Evolutionary conservation across 2,329 filamentous ascomycete genomes (phyloP).

Genomic region (Tolypocladium pustulatum): DNA sequence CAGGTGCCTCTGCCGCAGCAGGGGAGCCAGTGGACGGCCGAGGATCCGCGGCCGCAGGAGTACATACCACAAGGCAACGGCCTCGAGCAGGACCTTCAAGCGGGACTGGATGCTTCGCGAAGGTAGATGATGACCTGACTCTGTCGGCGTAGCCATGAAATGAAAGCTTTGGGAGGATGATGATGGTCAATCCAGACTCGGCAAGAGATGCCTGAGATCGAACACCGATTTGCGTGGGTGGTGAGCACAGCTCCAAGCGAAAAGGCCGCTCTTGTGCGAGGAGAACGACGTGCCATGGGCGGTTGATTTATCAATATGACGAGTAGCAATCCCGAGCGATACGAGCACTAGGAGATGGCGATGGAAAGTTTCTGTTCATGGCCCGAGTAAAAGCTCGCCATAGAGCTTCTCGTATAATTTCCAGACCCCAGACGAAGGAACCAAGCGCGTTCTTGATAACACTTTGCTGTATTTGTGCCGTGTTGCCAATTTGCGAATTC

Average conservation of each 20-base stretch:
- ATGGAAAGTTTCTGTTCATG: background rate
- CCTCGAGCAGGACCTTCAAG: conserved; percentile 49
- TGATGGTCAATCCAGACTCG: background rate
- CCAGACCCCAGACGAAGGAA: background rate
- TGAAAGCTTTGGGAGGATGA: background rate
- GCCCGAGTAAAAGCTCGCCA: background rate
- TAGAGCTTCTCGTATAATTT: background rate
- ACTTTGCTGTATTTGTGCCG: background rate
- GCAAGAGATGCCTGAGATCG: background rate
- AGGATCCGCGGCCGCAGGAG: conserved; percentile 51
- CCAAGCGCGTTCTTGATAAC: background rate
- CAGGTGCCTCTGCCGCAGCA: conserved; percentile 43
- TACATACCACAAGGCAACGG: conserved; percentile 37
- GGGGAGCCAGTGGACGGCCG: conserved; percentile 44
- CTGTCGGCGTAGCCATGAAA: too few species aligned
- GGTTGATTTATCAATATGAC: background rate
- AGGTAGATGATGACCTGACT: conserved; percentile 6
- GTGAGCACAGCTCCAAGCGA: background rate
- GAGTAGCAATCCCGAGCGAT: background rate
- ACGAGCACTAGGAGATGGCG: background rate
- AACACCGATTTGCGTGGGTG: background rate
- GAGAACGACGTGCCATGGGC: background rate
- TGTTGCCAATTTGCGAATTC: background rate
- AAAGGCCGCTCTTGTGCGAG: background rate
- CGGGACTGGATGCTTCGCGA: conserved; percentile 25